Conservation (phyloP, 208 protist genomes). For the Novymonas esmeraldas region DNA sequence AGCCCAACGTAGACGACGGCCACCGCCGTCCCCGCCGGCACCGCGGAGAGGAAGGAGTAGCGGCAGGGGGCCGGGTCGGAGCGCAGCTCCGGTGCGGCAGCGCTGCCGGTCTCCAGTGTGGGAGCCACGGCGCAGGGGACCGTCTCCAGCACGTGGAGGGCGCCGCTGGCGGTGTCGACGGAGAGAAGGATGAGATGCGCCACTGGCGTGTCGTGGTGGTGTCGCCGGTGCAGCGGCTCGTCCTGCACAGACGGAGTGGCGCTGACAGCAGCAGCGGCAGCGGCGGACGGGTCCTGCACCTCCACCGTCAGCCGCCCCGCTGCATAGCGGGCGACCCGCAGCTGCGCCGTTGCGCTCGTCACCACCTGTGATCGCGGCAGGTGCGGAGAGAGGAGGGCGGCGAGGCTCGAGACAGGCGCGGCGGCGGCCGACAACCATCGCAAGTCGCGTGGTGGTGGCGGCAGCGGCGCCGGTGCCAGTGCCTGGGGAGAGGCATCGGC, state of each 20-base stretch:
- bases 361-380: constrained; percentile 1
- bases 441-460: constrained; percentile 6
- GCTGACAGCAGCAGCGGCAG: background rate
- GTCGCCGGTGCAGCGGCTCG: background rate
- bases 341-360: background rate
- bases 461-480: background rate
- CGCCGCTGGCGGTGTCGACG: constrained; percentile 2
- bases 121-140: constrained; percentile 9
- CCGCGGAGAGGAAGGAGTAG: constrained; percentile 1
- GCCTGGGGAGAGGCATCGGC: background rate
- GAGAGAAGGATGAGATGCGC: constrained; percentile 12
- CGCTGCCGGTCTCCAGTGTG: background rate
- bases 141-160: constrained; percentile 6
- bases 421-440: constrained; percentile 7
- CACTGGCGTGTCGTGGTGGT: background rate
- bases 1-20: constrained; percentile 23
- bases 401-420: constrained; percentile 1
- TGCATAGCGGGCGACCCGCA: constrained; percentile 10
- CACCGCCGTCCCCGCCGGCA: constrained; percentile 6
- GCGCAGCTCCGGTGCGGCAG: background rate
- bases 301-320: constrained; percentile 12
- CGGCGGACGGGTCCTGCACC: constrained; percentile 11
- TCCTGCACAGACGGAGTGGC: background rate
- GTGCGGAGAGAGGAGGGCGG: constrained; percentile 1
- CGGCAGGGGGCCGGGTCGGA: background rate